Conservation (phyloP, 208 protist species). For the Perkinsela sp. region DNA sequence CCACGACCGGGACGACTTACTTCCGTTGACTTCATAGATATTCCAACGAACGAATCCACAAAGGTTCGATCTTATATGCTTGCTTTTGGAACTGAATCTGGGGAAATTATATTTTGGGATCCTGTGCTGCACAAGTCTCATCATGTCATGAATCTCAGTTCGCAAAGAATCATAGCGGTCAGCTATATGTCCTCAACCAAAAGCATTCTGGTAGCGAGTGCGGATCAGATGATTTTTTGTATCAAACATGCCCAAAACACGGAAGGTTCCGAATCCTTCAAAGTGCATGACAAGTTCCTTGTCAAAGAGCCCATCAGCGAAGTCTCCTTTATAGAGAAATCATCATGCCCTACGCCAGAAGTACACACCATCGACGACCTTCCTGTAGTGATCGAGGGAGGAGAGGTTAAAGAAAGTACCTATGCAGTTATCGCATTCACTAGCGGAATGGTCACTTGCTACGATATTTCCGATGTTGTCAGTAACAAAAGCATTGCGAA, state of each 20-base stretch:
- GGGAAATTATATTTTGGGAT: not conserved
- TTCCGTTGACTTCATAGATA: not conserved
- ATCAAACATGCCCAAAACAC: not conserved
- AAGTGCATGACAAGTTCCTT: not conserved
- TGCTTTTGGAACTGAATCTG: not conserved
- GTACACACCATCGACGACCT: too few relatives aligned
- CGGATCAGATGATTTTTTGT: not conserved
- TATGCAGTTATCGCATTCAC: not conserved
- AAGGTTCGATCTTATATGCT: not conserved
- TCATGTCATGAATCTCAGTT: not conserved
- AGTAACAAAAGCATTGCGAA: not conserved
- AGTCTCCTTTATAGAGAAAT: not conserved
- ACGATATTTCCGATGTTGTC: not conserved
- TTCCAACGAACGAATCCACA: not conserved
- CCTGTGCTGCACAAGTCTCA: not conserved
- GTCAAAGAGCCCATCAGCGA: not conserved
- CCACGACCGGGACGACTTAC: not conserved
- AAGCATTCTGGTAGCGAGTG: not conserved
- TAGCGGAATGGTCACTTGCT: not conserved
- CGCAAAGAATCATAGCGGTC: not conserved
- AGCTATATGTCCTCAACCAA: not conserved
- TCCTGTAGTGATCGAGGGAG: not conserved
- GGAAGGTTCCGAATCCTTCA: not conserved
- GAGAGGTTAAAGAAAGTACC: not conserved
- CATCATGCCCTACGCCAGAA: not conserved